Evolutionary conservation across 2,329 filamentous ascomycete genomes (phyloP), one percentile per base, ranked within the genome.

Genomic region (Domatiomyces globalis): DNA sequence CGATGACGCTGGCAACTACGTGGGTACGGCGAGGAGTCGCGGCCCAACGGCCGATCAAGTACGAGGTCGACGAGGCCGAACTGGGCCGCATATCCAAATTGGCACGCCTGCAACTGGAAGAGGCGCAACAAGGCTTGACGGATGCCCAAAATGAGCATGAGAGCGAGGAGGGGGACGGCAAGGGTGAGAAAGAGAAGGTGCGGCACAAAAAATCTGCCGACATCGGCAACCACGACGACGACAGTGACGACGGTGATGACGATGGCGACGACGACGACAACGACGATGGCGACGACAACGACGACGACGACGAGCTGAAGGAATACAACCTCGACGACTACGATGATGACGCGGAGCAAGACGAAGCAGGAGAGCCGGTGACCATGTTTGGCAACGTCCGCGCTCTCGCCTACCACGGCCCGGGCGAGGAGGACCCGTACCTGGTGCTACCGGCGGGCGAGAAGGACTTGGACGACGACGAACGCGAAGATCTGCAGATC

Each of bases 311-410:
- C 59, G 89, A 95, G 65, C 76, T 98, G 48, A 92, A 90, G 69
- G 88, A 98, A 69, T 98, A 95, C 69, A 84, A 98, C 65, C 77
- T 98, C 50, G 90, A 96, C 58, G 82, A 95, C 68, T 98, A 98
- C 67, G 92, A 98, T 62, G 85, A 92, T 60, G 85, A 92, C 46
- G 79, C 81, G 6, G 76, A 78, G 12, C 76, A 78, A 1, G 81
- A 81, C 27, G 79, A 86, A 54, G 73, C 72, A 18, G 74, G 73
- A 48, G 83, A 87, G 63, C 78, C 83, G 50, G 83, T 92, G 76
- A 84, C 83, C 62, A 95, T 95, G 79, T 96, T 98, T 65, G 88
- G 89, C 63, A 95, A 95, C 65, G 80, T 94, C 65, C 94, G 92
- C 69, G 89, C 87, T 27, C 75, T 98, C 22, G 85, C 88, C 12